Base-by-base conservation (phyloP, 1,284 basidiomycete genomes). In the Lentinula novae-zelandiae region DNA sequence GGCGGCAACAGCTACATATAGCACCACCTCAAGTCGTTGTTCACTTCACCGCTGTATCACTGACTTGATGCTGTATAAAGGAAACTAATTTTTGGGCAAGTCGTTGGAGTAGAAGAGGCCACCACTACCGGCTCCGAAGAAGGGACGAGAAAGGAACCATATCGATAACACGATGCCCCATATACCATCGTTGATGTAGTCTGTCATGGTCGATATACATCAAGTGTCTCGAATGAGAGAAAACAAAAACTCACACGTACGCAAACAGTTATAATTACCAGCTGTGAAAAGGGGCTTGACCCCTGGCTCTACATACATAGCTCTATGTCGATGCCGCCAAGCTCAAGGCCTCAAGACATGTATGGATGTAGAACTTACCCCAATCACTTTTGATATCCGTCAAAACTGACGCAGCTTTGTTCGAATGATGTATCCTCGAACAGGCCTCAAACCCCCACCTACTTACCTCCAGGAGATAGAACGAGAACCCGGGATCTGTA, bases 381-480 rank as follows among this genome's bases (percentile, higher is more conserved):
- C 27, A 27, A 27, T 4, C 27, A 27, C 27, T 27, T 3, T 27
- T 27, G 27, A 27, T 27, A 50, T 82, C 78, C 40, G 78, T 84
- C 60, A 99, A 74, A 61, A 93, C 86, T 8, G 76, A 70, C 9
- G 95, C 93, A 34, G 95, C 93, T 12, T 58, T 82, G 75, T 69
- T 94, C 93, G 72, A 99, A 96, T 60, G 90, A 89, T 64, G 84
- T 27, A 3, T 27, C 27, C 27, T 27, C 27, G 36, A 38, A 38
- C 8, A 83, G 67, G 95, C 90, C 73, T 97, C 96, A 71, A 98
- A 3, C 96, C 97, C 42, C 97, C 96, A 12, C 96, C 96, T 60
- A 12, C 8, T 8, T 6, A 98, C 86, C 69, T 99, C 97, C 60
- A 99, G 84, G 27, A 98, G 17, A 42, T 42, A 50, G 27, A 61